These are phyloP conservation scores for Salix dunnii DNA, from an alignment of 345 rosid species.

Conservation along the genomic window DNA sequence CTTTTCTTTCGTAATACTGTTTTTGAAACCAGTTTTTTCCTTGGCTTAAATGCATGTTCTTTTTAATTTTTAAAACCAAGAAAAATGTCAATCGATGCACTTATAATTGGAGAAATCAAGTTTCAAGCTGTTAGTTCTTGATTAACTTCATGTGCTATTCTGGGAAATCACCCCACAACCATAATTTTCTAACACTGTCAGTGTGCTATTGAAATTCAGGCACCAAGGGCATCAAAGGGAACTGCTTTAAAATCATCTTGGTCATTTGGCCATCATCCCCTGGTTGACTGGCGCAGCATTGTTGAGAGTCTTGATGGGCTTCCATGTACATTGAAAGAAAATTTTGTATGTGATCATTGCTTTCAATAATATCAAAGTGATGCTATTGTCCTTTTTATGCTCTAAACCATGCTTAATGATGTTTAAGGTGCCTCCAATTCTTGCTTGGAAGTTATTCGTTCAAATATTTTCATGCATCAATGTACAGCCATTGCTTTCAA, in stretches of 20 bases:
- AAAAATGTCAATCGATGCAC: not conserved
- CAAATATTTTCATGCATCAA: constrained; percentile 24
- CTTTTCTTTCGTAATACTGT: not conserved
- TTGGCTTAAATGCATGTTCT: not conserved
- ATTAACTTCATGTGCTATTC: not conserved
- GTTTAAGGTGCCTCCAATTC: constrained; percentile 23
- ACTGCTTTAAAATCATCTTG: constrained; percentile 14
- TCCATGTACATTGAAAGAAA: constrained; percentile 17
- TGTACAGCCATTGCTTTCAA: constrained; percentile 7
- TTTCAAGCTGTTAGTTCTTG: not conserved
- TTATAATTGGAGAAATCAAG: not conserved
- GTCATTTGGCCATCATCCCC: not conserved
- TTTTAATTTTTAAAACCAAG: not conserved
- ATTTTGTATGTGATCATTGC: constrained; percentile 18
- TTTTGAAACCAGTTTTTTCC: not conserved
- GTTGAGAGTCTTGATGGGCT: constrained; percentile 19
- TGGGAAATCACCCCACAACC: not conserved
- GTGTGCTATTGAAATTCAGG: constrained; percentile 10
- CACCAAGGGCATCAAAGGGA: constrained; percentile 17
- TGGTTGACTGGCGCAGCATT: constrained; percentile 20
- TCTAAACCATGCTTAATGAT: not conserved
- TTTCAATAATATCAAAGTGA: not conserved
- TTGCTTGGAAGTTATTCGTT: constrained; percentile 18
- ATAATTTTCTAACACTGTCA: constrained; percentile 1
- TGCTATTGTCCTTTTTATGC: not conserved